These are phyloP conservation scores for Cryphonectria radicalis DNA, from an alignment of 2,329 filamentous ascomycete species.

Conservation along the genomic window DNA sequence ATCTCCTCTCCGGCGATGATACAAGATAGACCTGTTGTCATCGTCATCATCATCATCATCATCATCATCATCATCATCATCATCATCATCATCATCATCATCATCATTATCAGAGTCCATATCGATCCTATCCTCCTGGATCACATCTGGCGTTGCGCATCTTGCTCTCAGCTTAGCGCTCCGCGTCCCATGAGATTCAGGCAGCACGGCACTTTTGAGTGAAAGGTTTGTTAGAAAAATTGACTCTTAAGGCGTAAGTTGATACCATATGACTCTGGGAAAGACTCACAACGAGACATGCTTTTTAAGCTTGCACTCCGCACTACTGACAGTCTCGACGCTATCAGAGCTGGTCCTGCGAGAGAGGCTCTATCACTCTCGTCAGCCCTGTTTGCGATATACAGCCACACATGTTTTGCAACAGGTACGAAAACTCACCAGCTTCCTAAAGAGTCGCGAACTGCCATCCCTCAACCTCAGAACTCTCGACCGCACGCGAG, in stretches of 20 bases:
- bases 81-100: background rate
- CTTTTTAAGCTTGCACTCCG: background rate
- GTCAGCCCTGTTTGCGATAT: background rate
- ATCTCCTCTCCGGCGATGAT: background rate
- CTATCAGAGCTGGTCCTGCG: background rate
- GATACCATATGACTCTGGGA: background rate
- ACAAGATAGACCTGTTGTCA: background rate
- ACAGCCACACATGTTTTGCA: background rate
- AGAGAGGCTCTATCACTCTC: background rate
- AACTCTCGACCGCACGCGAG: background rate
- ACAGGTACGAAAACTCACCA: background rate
- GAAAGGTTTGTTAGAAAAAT: background rate
- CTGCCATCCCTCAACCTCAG: background rate
- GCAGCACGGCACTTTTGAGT: background rate
- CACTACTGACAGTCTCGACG: background rate
- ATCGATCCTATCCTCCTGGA: background rate
- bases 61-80: background rate
- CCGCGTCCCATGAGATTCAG: background rate
- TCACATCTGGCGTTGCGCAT: background rate
- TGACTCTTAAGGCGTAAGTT: background rate
- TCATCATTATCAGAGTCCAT: background rate
- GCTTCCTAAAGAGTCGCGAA: background rate
- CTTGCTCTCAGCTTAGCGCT: background rate
- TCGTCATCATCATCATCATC: background rate
- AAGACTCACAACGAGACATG: background rate